Evolutionary conservation across 495 filamentous ascomycete genomes (phyloP), one percentile per base, ranked within the genome.

Genomic region (Hypomontagnella submonticulosa): DNA sequence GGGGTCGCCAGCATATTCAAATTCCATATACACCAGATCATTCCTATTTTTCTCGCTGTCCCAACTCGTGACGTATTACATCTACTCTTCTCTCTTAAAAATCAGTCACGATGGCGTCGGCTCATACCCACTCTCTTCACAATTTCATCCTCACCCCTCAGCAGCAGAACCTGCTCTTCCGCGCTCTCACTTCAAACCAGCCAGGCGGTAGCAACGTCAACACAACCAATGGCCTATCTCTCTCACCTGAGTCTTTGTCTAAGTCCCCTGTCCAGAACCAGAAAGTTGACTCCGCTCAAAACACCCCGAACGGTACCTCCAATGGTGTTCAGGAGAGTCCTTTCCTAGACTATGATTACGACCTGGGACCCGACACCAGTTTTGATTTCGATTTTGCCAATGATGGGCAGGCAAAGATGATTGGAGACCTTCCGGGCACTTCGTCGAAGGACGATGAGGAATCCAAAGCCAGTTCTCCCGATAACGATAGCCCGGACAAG

Each of bases 121-220:
- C 77, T 60, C 76, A 74, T 38, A 57, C 66, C 19, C 76, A 77
- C 44, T 66, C 76, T 8, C 70, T 80, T 9, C 71, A 74, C 49
- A 73, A 78, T 52, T 77, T 82, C 70, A 73, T 81, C 73, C 89
- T 97, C 61, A 92, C 92, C 36, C 88, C 90, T 13, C 87, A 90
- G 69, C 92, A 99, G 75, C 92, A 97, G 78, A 89, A 90, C 71
- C 87, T 97, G 37, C 79, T 98, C 40, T 88, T 93, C 38, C 91
- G 92, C 43, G 94, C 95, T 18, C 86, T 99, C 65, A 88, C 89
- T 44, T 96, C 93, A 53, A 94, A 94, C 76, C 83, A 57, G 62
- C 70, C 55, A 9, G 75, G 67, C 41, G 69, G 71, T 16, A 71
- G 61, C 36, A 72, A 66, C 18, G 70, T 61, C 50, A 71, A 63